A percentile compares a stretch with the other conserved stretches of the same genome.
These are phyloP conservation scores for Penicillium sp. DNA, from an alignment of 2,329 filamentous ascomycete species.

Conservation along the genomic window DNA sequence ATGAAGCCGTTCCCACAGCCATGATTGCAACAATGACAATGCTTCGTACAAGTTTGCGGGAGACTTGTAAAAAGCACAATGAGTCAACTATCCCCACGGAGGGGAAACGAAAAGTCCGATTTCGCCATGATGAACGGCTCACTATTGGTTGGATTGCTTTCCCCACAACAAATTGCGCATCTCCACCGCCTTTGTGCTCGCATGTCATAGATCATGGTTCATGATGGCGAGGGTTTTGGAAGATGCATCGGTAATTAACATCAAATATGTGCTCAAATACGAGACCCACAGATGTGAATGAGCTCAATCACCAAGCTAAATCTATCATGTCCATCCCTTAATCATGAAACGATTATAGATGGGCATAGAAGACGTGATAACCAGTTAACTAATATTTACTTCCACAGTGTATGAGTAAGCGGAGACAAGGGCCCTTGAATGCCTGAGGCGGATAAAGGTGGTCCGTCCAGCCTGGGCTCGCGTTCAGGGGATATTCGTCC, in stretches of 20 bases:
- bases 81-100: conserved; percentile 26
- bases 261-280: neutral
- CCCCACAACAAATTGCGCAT: conserved; percentile 12
- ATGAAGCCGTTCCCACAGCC: conserved; percentile 33
- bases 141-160: conserved; percentile 14
- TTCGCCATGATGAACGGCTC: conserved; percentile 22
- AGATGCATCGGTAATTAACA: neutral
- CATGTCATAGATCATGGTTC: neutral
- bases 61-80: conserved; percentile 15
- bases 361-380: neutral
- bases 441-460: conserved; percentile 8
- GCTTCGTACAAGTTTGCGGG: conserved; percentile 9
- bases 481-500: conserved; percentile 2
- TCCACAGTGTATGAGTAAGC: neutral
- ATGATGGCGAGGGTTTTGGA: neutral
- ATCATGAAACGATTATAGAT: neutral
- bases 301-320: neutral
- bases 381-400: too few species aligned
- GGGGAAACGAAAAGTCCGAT: conserved; percentile 33
- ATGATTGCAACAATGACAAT: conserved; percentile 30
- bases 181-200: conserved; percentile 13
- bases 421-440: neutral
- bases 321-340: neutral
- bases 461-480: neutral
- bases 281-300: neutral